Evolutionary conservation across 1,139 yeast species (phyloP).

Genomic region (Nadsonia starkeyi-henricii): DNA sequence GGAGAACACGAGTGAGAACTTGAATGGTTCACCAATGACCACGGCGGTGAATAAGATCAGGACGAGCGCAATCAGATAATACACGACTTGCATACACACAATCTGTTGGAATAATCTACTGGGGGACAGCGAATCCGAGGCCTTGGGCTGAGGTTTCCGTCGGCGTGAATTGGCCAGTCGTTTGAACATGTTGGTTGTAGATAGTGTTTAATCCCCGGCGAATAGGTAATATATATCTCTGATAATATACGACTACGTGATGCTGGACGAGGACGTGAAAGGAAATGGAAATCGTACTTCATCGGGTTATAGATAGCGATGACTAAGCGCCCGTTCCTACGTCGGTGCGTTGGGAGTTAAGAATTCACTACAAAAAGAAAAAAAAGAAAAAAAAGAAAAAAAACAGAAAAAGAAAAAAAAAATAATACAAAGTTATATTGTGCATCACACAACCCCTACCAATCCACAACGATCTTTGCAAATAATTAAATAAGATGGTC

Average conservation of each 20-base stretch:
- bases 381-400: conserved; percentile 1
- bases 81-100: conserved; percentile 23
- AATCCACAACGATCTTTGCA: too few species aligned
- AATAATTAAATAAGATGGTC: neutral
- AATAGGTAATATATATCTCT: too few species aligned
- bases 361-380: conserved; percentile 2
- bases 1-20: conserved; percentile 59
- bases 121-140: conserved; percentile 23
- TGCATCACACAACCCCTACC: too few species aligned
- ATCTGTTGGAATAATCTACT: conserved; percentile 26
- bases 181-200: neutral
- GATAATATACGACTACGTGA: too few species aligned
- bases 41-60: conserved; percentile 24
- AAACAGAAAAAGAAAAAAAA: neutral
- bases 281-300: too few species aligned
- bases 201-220: too few species aligned
- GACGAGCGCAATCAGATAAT: conserved; percentile 24
- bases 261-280: too few species aligned
- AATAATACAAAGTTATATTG: neutral
- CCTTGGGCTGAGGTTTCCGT: neutral
- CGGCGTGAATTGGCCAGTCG: neutral
- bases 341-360: neutral
- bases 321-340: too few species aligned
- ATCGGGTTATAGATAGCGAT: too few species aligned
- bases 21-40: conserved; percentile 31